phyloP scores from a whole-genome alignment of 1,139 yeast genomes.

The Lodderomyces jiufengensis region DNA sequence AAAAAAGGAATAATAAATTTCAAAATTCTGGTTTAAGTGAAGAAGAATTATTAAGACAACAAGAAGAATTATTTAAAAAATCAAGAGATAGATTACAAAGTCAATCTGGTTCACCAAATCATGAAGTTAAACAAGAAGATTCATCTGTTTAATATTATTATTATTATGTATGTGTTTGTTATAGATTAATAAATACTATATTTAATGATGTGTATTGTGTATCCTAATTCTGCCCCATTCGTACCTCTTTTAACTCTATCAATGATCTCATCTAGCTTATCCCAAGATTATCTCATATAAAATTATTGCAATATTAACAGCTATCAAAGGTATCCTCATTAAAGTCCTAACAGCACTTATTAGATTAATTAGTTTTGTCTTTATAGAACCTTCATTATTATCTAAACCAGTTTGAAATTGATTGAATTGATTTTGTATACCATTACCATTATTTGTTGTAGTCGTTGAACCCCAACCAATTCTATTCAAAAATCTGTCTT shows the following conservation, averaged over 20 bases:
- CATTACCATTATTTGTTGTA: constrained; percentile 11
- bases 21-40: constrained; percentile 90
- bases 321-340: constrained; percentile 44
- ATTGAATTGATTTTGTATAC: constrained; percentile 23
- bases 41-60: constrained; percentile 87
- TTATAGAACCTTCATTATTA: constrained; percentile 29
- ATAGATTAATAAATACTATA: too few relatives aligned
- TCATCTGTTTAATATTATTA: too few relatives aligned
- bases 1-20: constrained; percentile 87
- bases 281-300: constrained; percentile 44
- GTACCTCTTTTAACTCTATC: too few relatives aligned
- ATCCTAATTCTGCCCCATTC: neutral
- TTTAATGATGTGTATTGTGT: too few relatives aligned
- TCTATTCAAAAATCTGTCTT: constrained; percentile 45
- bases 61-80: constrained; percentile 86
- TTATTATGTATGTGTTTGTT: too few relatives aligned
- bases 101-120: constrained; percentile 13
- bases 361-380: constrained; percentile 37
- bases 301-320: constrained; percentile 36
- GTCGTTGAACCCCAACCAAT: constrained; percentile 41
- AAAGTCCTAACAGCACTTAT: constrained; percentile 47
- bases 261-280: too few relatives aligned
- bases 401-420: constrained; percentile 25
- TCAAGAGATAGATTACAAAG: constrained; percentile 73
- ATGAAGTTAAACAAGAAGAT: constrained; percentile 8